Conservation (phyloP, 139 green algal species). For the Closterium sp. region DNA sequence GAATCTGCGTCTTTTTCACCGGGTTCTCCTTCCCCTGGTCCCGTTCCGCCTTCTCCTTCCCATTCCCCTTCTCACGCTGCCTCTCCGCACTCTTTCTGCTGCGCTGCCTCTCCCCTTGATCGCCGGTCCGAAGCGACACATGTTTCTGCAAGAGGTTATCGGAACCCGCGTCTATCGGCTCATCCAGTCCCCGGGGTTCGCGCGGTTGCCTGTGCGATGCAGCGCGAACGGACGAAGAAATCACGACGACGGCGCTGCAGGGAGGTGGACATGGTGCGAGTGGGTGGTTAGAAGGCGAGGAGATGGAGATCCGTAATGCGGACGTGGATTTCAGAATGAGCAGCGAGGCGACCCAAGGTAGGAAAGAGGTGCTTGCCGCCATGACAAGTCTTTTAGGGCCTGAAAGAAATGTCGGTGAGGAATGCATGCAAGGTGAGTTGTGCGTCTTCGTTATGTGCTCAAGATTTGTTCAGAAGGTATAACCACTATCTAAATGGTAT, state of each 20-base stretch:
- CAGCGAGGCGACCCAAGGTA: not conserved
- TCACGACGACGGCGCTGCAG: not conserved
- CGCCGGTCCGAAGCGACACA: not conserved
- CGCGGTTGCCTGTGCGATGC: not conserved
- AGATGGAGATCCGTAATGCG: not conserved
- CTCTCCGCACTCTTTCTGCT: slow-evolving; percentile 6
- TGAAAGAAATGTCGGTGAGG: not conserved
- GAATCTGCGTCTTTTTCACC: not conserved
- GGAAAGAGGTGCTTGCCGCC: not conserved
- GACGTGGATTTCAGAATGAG: not conserved
- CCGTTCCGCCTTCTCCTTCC: slow-evolving; percentile 10
- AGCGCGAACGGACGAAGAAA: not conserved
- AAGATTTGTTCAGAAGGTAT: too few species aligned
- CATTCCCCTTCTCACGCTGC: not conserved
- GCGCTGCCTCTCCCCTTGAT: slow-evolving; percentile 5
- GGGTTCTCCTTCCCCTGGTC: not conserved
- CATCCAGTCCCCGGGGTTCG: not conserved
- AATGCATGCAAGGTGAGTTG: too few species aligned
- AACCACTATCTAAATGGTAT: too few species aligned
- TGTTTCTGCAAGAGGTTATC: not conserved
- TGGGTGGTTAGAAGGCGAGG: not conserved
- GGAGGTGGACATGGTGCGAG: not conserved
- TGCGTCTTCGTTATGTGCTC: too few species aligned
- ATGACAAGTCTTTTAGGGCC: not conserved
- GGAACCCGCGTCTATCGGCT: not conserved